Conservation (phyloP, 768 basidiomycete species). For the Tricholoma furcatifolium region DNA sequence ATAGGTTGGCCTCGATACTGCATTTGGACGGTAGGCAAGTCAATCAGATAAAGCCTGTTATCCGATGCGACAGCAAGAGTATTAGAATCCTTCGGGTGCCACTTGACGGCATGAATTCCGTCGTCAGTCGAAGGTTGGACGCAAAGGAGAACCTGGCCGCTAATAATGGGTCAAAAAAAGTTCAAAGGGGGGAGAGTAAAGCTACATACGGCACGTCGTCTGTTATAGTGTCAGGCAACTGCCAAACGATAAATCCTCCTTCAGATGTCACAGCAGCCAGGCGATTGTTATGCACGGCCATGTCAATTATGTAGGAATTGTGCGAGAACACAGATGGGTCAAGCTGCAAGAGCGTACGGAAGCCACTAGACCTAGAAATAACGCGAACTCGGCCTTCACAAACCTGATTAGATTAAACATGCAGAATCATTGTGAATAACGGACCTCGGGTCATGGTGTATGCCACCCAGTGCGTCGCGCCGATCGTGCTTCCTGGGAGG, state of each 20-base stretch:
- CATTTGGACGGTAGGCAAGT: slow-evolving; percentile 60
- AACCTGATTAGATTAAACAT: slow-evolving; percentile 5
- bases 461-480: slow-evolving; percentile 90
- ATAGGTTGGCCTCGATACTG: slow-evolving; percentile 62
- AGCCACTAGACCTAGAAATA: slow-evolving; percentile 85
- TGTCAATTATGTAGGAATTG: slow-evolving; percentile 53
- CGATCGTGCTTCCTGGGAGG: slow-evolving; percentile 83
- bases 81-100: slow-evolving; percentile 83
- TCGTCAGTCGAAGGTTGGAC: slow-evolving; percentile 58
- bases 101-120: slow-evolving; percentile 79
- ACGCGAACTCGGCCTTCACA: slow-evolving; percentile 74
- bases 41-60: slow-evolving; percentile 72
- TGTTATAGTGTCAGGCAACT: slow-evolving; percentile 77
- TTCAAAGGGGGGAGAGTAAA: neutral
- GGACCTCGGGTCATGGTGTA: slow-evolving; percentile 87
- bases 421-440: neutral
- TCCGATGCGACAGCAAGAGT: slow-evolving; percentile 83
- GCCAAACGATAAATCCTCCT: slow-evolving; percentile 89
- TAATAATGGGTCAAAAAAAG: slow-evolving; percentile 25
- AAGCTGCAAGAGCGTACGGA: slow-evolving; percentile 83
- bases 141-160: slow-evolving; percentile 68
- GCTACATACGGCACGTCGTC: slow-evolving; percentile 80
- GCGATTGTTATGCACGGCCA: slow-evolving; percentile 82
- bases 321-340: slow-evolving; percentile 54
- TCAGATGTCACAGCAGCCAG: slow-evolving; percentile 86